Evolutionary conservation across 2,329 filamentous ascomycete genomes (phyloP), one percentile per base, ranked within the genome.

Genomic region (Colletotrichum echinochloae): DNA sequence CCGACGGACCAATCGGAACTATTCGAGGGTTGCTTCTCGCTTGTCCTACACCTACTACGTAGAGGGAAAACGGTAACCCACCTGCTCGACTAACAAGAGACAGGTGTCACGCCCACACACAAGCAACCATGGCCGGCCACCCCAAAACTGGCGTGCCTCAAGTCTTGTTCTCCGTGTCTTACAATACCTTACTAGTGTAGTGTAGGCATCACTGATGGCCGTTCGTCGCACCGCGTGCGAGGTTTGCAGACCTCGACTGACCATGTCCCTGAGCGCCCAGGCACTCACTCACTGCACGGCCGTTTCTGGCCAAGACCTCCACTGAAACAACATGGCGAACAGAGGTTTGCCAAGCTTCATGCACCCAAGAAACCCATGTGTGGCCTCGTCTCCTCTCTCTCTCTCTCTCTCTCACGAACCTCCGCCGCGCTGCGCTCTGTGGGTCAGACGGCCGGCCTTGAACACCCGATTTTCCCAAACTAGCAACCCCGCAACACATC

Each of bases 321-420:
- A 67, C 64, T 70, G 67, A 70, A 70, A 70, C 67, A 60, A 65
- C 54, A 41, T 62, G 44, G 55, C 46, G 67, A 70, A 52, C 67
- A 62, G 62, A 66, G 67, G 66, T 67, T 67, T 57, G 67, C 67
- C 67, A 70, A 70, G 67, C 67, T 70, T 70, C 52, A 70, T 70
- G 67, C 67, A 70, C 30, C 51, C 28, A 18, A 39, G 44, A 70
- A 70, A 62, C 67, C 51, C 57, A 61, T 44, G 65, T 56, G 59
- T 61, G 51, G 35, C 60, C 65, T 8, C n/a, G 18, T 44, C 35
- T 23, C 12, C 44, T 49, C 28, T 48, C 41, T 8, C 30, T 16
- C 35, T n/a, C n/a, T n/a, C n/a, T n/a, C n/a, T n/a, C n/a, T 11
- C 35, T 35, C 35, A 9, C 11, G 14, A 16, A 3, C 41, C 41